phyloP scores from a whole-genome alignment of 352 stramenopile species.

The Pythium grandisporangium region DNA sequence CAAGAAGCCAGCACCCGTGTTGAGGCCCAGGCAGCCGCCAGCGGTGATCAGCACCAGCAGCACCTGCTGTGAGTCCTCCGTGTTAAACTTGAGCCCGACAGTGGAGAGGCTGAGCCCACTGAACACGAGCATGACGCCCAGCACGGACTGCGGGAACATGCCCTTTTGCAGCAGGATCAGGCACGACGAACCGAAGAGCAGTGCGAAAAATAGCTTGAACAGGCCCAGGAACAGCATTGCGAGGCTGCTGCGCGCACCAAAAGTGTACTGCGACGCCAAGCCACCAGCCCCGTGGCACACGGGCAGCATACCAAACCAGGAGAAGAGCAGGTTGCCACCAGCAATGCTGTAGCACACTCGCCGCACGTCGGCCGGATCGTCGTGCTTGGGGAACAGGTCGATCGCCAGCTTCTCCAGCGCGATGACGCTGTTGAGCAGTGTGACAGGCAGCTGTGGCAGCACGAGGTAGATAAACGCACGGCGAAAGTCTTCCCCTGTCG shows the following conservation, averaged over 20 bases:
- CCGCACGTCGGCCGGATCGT: conserved; percentile 40
- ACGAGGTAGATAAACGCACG: conserved; percentile 81
- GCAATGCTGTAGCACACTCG: conserved; percentile 66
- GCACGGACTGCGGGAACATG: conserved; percentile 22
- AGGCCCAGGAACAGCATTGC: conserved; percentile 85
- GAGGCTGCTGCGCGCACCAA: conserved; percentile 86
- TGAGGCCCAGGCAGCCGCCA: conserved; percentile 15
- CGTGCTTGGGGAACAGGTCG: conserved; percentile 82
- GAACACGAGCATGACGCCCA: conserved; percentile 25
- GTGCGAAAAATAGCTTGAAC: conserved; percentile 86
- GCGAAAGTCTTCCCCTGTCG: conserved; percentile 43
- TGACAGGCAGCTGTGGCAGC: conserved; percentile 88
- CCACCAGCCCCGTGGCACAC: conserved; percentile 91
- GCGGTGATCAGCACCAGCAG: conserved; percentile 20
- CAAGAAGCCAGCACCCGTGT: conserved; percentile 21
- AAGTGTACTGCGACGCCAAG: conserved; percentile 87
- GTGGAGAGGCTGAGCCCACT: conserved; percentile 16
- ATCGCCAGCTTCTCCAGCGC: conserved; percentile 84
- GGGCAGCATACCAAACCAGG: conserved; percentile 87
- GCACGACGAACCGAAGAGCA: conserved; percentile 79
- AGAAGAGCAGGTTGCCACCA: conserved; percentile 77
- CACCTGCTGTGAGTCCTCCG: conserved; percentile 11
- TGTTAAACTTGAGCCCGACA: conserved; percentile 24
- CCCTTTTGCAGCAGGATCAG: conserved; percentile 26
- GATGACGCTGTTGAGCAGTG: conserved; percentile 90